Conservation (phyloP, 805 yeast genomes). For the Phaffomyces antillensis region DNA sequence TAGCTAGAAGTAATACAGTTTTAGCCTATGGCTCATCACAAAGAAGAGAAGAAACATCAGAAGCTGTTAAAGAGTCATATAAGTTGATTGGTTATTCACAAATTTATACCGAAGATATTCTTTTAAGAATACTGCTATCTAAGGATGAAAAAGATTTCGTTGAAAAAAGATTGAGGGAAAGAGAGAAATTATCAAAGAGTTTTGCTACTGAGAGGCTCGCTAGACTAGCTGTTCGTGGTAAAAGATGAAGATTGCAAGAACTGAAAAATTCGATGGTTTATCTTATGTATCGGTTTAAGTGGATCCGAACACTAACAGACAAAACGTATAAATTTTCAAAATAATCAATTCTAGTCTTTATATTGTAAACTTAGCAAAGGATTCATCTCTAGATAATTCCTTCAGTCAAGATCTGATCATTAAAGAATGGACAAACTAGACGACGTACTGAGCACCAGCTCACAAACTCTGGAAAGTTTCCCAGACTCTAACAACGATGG, state of each 20-base stretch:
- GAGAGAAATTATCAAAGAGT: conserved; percentile 39
- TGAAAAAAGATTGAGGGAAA: conserved; percentile 47
- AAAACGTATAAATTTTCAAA: no score
- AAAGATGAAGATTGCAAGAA: background rate
- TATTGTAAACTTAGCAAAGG: no score
- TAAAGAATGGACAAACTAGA: background rate
- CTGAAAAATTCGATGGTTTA: no score
- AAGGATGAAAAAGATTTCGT: conserved; percentile 58
- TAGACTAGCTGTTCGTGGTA: conserved; percentile 16
- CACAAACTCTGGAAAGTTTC: no score
- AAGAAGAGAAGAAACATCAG: conserved; percentile 41
- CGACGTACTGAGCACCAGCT: no score
- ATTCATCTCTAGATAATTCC: no score
- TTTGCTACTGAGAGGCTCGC: conserved; percentile 27
- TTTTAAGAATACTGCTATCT: conserved; percentile 63
- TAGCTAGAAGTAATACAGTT: conserved; percentile 61
- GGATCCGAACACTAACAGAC: background rate
- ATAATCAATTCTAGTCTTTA: no score
- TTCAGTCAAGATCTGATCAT: no score
- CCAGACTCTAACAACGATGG: background rate
- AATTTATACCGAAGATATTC: conserved; percentile 52
- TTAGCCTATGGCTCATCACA: conserved; percentile 63
- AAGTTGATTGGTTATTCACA: conserved; percentile 34
- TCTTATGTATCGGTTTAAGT: no score
- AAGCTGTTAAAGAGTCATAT: conserved; percentile 32